Evolutionary conservation across 148 eudicot genomes (phyloP).

Genomic region (Rhododendron ferrugineum): DNA sequence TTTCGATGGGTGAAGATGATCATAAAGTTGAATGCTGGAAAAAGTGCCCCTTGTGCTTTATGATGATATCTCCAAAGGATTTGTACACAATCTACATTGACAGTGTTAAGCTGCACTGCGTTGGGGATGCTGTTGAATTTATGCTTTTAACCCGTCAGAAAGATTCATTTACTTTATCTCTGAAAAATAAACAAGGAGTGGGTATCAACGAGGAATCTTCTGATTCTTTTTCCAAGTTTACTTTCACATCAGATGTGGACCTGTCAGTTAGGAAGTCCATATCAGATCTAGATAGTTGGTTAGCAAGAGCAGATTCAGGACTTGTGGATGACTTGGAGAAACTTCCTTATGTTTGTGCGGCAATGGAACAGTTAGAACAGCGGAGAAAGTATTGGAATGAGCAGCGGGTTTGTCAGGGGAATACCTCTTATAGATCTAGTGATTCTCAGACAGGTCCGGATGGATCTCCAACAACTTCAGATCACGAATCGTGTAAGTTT

Average conservation of each 20-base stretch:
- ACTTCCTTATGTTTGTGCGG: conserved; percentile 93
- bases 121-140: conserved; percentile 67
- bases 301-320: conserved; percentile 86
- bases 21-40: conserved; percentile 68
- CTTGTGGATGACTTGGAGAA: conserved; percentile 91
- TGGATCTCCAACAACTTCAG: conserved; percentile 17
- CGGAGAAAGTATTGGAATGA: conserved; percentile 79
- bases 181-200: conserved; percentile 37
- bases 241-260: conserved; percentile 78
- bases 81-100: conserved; percentile 76
- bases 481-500: conserved; percentile 15
- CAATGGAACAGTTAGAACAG: conserved; percentile 75
- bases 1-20: conserved; percentile 64
- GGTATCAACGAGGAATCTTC: conserved; percentile 23
- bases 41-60: conserved; percentile 89
- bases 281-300: conserved; percentile 78
- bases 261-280: conserved; percentile 84
- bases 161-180: conserved; percentile 53
- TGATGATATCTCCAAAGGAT: conserved; percentile 79
- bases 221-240: conserved; percentile 76
- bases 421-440: conserved; percentile 14
- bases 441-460: conserved; percentile 10
- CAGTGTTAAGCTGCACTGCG: conserved; percentile 51
- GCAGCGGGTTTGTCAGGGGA: conserved; percentile 26
- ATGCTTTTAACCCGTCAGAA: conserved; percentile 70